These are phyloP conservation scores for Metschnikowia matae DNA, from an alignment of 805 yeast species.

Conservation along the genomic window DNA sequence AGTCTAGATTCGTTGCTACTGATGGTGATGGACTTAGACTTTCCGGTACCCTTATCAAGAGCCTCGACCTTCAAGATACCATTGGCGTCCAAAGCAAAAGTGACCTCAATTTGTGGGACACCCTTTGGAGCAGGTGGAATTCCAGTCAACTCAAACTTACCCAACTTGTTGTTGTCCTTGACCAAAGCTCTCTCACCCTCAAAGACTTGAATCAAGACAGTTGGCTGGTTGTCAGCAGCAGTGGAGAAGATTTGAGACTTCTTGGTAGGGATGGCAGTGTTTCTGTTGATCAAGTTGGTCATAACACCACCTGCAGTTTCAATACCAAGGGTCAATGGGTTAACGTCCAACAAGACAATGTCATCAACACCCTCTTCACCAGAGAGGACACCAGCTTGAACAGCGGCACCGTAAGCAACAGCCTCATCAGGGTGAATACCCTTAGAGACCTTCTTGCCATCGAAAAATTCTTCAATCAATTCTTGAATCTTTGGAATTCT, in stretches of 20 bases:
- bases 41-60: constrained; percentile 20
- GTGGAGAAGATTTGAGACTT: constrained; percentile 22
- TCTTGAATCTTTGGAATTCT: constrained; percentile 22
- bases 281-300: constrained; percentile 21
- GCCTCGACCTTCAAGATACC: constrained; percentile 22
- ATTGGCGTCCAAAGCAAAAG: constrained; percentile 21
- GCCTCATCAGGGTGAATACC: constrained; percentile 44
- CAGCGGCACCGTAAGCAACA: constrained; percentile 75
- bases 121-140: constrained; percentile 23
- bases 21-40: constrained; percentile 20
- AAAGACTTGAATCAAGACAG: constrained; percentile 20
- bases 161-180: constrained; percentile 22
- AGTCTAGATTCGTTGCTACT: constrained; percentile 19
- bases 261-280: constrained; percentile 21
- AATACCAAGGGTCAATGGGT: constrained; percentile 22
- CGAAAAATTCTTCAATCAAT: constrained; percentile 19
- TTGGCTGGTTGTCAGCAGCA: constrained; percentile 22
- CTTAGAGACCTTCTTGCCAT: constrained; percentile 22
- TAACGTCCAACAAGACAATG: constrained; percentile 39
- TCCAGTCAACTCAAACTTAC: constrained; percentile 22
- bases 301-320: constrained; percentile 23
- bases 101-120: constrained; percentile 22
- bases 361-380: constrained; percentile 61
- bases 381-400: constrained; percentile 30
- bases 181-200: constrained; percentile 23